Conservation (phyloP, 768 basidiomycete species). For the Auriscalpium vulgare region DNA sequence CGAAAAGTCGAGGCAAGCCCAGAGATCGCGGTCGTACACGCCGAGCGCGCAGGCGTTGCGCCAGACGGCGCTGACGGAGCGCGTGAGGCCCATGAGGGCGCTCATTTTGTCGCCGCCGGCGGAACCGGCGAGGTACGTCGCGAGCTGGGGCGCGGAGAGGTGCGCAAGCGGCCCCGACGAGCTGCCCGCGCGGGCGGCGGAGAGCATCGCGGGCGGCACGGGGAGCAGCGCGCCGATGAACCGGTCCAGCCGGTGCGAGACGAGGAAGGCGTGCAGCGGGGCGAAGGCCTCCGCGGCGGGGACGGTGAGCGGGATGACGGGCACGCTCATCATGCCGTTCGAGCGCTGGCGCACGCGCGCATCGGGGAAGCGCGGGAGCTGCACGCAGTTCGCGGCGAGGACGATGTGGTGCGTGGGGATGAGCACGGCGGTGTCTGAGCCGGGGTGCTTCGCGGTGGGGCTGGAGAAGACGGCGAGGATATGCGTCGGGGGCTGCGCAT, state of each 20-base stretch:
- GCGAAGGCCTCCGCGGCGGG: conserved; percentile 67
- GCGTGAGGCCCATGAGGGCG: conserved; percentile 40
- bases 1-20: conserved; percentile 57
- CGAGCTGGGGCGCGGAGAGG: conserved; percentile 16
- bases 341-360: conserved; percentile 15
- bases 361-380: conserved; percentile 43
- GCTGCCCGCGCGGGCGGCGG: conserved; percentile 3
- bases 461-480: conserved; percentile 30
- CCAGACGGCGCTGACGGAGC: conserved; percentile 59
- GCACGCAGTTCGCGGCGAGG: conserved; percentile 52
- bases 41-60: conserved; percentile 65
- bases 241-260: conserved; percentile 51
- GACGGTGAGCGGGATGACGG: conserved; percentile 61
- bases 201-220: conserved; percentile 26
- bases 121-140: conserved; percentile 16
- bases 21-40: conserved; percentile 54
- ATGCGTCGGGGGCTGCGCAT: conserved; percentile 6
- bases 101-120: conserved; percentile 23
- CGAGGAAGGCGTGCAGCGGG: conserved; percentile 57
- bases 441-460: conserved; percentile 29
- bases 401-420: conserved; percentile 58
- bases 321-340: conserved; percentile 30
- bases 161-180: conserved; percentile 15
- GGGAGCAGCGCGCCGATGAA: conserved; percentile 62
- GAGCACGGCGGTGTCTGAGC: conserved; percentile 32